These are phyloP conservation scores for Cutaneotrichosporon cutaneum DNA, from an alignment of 1,284 basidiomycete species.

Conservation along the genomic window DNA sequence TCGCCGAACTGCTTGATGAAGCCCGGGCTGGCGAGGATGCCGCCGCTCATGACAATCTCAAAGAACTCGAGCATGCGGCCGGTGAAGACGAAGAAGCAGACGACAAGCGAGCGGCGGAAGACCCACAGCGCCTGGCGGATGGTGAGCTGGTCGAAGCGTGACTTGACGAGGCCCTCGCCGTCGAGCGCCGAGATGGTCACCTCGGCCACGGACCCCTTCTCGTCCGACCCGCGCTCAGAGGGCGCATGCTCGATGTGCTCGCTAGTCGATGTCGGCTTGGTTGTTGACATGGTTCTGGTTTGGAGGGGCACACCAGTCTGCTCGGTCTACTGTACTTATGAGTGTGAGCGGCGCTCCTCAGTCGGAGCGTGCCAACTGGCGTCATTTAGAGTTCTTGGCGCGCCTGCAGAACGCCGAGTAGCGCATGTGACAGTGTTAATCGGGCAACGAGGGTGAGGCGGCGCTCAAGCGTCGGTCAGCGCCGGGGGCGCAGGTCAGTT, in stretches of 20 bases:
- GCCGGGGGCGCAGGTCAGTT: no score
- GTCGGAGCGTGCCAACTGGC: no score
- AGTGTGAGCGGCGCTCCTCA: no score
- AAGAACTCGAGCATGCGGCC: constrained; percentile 28
- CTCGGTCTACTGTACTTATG: no score
- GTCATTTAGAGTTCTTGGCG: no score
- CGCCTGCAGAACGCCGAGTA: no score
- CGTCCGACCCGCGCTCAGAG: not conserved
- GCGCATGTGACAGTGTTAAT: no score
- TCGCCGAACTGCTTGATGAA: constrained; percentile 25
- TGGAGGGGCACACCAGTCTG: no score
- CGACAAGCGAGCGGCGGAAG: constrained; percentile 25
- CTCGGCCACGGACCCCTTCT: constrained; percentile 1
- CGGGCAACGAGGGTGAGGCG: no score
- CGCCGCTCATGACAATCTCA: constrained; percentile 22
- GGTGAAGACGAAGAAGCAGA: constrained; percentile 26
- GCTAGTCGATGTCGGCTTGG: not conserved
- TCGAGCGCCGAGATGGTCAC: not conserved
- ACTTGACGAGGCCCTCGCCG: constrained; percentile 20
- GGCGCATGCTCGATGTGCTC: no score
- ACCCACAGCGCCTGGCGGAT: constrained; percentile 26
- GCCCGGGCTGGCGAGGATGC: constrained; percentile 23
- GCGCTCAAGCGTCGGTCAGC: no score
- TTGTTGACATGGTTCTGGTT: no score
- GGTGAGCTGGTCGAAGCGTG: constrained; percentile 26